These are phyloP conservation scores for Tolypocladium album DNA, from an alignment of 2,329 filamentous ascomycete species.

Conservation along the genomic window DNA sequence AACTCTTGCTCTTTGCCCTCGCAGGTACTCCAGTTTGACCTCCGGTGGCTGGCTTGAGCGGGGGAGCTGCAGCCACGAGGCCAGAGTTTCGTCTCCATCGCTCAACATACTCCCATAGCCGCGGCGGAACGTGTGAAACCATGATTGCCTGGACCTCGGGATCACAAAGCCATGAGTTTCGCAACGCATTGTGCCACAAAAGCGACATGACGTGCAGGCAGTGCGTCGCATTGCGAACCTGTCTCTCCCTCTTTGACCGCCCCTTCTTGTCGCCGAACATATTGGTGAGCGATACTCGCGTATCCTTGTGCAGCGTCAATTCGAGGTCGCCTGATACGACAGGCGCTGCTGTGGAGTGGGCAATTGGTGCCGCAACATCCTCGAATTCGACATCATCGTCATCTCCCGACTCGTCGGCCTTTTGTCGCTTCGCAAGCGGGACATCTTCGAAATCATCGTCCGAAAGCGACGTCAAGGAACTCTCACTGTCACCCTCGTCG, in stretches of 20 bases:
- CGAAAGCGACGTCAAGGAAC: slow-evolving; percentile 41
- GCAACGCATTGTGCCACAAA: slow-evolving; percentile 79
- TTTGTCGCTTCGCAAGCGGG: slow-evolving; percentile 29
- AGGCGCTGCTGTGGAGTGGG: slow-evolving; percentile 33
- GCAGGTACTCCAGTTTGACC: slow-evolving; percentile 13
- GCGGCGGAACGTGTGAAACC: slow-evolving; percentile 59
- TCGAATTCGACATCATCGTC: slow-evolving; percentile 43
- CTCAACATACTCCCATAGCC: slow-evolving; percentile 61
- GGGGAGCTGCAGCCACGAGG: slow-evolving; percentile 31
- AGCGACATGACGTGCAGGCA: slow-evolving; percentile 81
- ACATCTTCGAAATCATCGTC: slow-evolving; percentile 45
- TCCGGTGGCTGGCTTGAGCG: slow-evolving; percentile 13
- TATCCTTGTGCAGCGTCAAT: slow-evolving; percentile 54
- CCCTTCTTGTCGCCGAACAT: slow-evolving; percentile 64
- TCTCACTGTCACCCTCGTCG: slow-evolving; percentile 32
- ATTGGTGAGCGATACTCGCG: slow-evolving; percentile 49
- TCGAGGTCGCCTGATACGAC: slow-evolving; percentile 58
- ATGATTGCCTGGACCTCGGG: slow-evolving; percentile 63
- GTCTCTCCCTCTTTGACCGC: slow-evolving; percentile 72
- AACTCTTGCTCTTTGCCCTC: slow-evolving; percentile 23
- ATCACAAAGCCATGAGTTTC: slow-evolving; percentile 79
- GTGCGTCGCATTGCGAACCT: slow-evolving; percentile 69
- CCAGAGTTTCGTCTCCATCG: slow-evolving; percentile 63
- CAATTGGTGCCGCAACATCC: slow-evolving; percentile 53
- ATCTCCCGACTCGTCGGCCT: slow-evolving; percentile 15